phyloP scores from a whole-genome alignment of 306 rosid species.

The Acacia acuminata region DNA sequence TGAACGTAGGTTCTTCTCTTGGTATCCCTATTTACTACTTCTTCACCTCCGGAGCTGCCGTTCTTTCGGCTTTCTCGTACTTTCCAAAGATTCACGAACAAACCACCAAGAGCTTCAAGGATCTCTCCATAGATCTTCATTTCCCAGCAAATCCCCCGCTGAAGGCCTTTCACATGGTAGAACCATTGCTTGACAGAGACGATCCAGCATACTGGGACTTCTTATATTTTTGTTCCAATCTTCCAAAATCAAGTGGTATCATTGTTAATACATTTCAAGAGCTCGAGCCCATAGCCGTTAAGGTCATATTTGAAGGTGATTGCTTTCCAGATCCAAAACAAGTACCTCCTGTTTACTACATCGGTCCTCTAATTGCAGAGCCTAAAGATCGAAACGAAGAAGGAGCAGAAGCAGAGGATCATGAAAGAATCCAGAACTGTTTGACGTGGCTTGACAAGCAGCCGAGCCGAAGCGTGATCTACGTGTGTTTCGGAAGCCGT shows the following conservation, averaged over 20 bases:
- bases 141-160: slow-evolving; percentile 5
- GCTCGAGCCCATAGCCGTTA: background rate
- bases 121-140: background rate
- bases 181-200: background rate
- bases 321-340: background rate
- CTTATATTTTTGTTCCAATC: slow-evolving; percentile 1
- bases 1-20: slow-evolving; percentile 14
- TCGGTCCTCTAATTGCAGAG: background rate
- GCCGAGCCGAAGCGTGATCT: slow-evolving; percentile 30
- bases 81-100: slow-evolving; percentile 20
- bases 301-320: background rate
- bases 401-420: background rate
- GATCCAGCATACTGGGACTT: slow-evolving; percentile 18
- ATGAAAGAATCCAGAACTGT: background rate
- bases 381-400: background rate
- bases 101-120: slow-evolving; percentile 24
- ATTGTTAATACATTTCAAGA: background rate
- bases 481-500: slow-evolving; percentile 30
- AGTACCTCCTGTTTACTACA: background rate
- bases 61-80: slow-evolving; percentile 3
- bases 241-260: background rate
- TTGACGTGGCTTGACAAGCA: slow-evolving; percentile 34
- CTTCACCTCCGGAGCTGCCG: slow-evolving; percentile 27
- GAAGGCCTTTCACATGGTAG: background rate
- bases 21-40: slow-evolving; percentile 35